phyloP scores from a whole-genome alignment of 2,329 filamentous ascomycete species.

The Dactylellina parvicollis region DNA sequence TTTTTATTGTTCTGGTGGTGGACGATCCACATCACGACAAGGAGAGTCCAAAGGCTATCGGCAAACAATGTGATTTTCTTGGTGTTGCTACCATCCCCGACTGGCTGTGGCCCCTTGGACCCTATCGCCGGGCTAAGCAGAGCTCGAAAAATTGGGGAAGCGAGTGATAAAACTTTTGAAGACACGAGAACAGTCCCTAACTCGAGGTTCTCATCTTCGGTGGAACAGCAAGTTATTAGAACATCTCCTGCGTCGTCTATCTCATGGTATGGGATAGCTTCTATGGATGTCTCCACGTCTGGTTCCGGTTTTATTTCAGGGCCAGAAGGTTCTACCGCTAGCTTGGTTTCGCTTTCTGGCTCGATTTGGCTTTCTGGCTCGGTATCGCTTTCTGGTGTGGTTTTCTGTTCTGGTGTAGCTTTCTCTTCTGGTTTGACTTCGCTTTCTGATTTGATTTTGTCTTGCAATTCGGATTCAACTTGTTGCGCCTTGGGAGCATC shows the following conservation, averaged over 20 bases:
- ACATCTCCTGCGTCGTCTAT: slow-evolving; percentile 11
- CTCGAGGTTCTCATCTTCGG: neutral
- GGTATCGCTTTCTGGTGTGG: no score
- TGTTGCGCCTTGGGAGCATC: no score
- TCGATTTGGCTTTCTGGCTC: neutral
- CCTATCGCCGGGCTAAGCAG: neutral
- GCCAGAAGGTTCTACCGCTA: no score
- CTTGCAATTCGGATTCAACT: no score
- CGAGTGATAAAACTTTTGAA: slow-evolving; percentile 11
- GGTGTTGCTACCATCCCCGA: neutral
- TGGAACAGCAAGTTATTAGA: slow-evolving; percentile 4
- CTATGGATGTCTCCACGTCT: no score
- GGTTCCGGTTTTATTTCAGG: no score
- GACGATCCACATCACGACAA: slow-evolving; percentile 10
- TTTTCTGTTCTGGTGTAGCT: no score
- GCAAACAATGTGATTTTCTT: neutral
- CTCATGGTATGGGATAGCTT: neutral
- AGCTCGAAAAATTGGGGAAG: slow-evolving; percentile 1
- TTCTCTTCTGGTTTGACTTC: no score
- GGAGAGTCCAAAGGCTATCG: neutral
- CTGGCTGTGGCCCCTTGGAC: neutral
- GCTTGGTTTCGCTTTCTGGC: neutral
- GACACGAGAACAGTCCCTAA: slow-evolving; percentile 3
- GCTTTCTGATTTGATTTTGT: no score
- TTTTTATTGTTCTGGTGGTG: slow-evolving; percentile 23